Evolutionary conservation across 805 yeast species (phyloP).

Genomic region (Kuraishia cidri): DNA sequence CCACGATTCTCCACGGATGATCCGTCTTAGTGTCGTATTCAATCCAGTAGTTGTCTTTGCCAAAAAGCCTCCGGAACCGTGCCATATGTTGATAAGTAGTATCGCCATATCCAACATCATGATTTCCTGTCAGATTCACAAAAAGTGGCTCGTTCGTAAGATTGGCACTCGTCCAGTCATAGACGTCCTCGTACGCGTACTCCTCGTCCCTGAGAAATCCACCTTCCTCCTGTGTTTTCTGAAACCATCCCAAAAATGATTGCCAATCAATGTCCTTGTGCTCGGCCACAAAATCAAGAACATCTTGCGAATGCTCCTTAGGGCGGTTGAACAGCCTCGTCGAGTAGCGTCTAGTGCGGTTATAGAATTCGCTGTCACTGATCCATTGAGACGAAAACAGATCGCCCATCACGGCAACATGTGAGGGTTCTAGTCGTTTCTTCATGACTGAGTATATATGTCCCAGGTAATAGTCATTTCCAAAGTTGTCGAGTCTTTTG

Average conservation of each 20-base stretch:
- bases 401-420: conserved; percentile 89
- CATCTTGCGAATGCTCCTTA: conserved; percentile 35
- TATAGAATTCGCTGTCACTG: conserved; percentile 73
- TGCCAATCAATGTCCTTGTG: conserved; percentile 53
- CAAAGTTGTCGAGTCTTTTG: conserved; percentile 74
- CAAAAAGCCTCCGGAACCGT: conserved; percentile 66
- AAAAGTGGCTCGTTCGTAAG: conserved; percentile 51
- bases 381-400: conserved; percentile 94
- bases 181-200: conserved; percentile 50
- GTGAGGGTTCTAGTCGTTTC: conserved; percentile 57
- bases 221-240: conserved; percentile 20
- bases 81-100: conserved; percentile 87
- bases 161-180: conserved; percentile 51
- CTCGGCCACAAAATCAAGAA: conserved; percentile 32
- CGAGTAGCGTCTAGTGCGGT: conserved; percentile 67
- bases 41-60: conserved; percentile 77
- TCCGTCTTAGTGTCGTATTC: conserved; percentile 55
- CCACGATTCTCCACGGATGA: conserved; percentile 85
- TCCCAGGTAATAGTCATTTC: conserved; percentile 84
- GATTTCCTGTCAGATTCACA: conserved; percentile 87
- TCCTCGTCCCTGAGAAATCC: conserved; percentile 14
- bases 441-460: conserved; percentile 70
- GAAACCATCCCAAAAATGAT: conserved; percentile 26
- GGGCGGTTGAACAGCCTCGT: conserved; percentile 62
- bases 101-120: conserved; percentile 96